A percentile compares a stretch with the other conserved stretches of the same genome.
phyloP scores from a whole-genome alignment of 345 rosid species.

The Gossypium anomalum region DNA sequence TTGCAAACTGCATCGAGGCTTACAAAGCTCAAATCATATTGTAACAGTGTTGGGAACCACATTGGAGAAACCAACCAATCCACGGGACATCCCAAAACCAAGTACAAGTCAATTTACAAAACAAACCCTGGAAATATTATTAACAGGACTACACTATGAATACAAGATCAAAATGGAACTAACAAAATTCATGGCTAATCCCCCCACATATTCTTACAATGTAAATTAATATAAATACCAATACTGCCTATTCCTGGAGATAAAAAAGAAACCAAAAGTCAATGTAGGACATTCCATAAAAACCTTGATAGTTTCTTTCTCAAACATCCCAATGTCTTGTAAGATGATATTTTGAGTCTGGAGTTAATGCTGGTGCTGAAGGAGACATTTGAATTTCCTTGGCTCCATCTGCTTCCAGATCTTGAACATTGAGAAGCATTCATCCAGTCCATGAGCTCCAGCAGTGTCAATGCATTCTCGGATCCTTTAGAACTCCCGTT shows the following conservation, averaged over 20 bases:
- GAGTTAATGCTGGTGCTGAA: neutral
- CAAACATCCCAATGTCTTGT: constrained; percentile 17
- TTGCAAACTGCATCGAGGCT: no score
- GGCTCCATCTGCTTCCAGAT: neutral
- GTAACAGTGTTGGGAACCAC: no score
- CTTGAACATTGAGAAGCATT: constrained; percentile 8
- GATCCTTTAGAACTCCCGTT: constrained; percentile 22
- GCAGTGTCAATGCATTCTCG: constrained; percentile 19
- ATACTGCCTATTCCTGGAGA: neutral
- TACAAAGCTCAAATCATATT: no score
- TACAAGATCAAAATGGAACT: neutral
- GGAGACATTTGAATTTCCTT: neutral
- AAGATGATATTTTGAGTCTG: neutral
- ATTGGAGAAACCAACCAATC: no score
- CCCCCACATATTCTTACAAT: neutral
- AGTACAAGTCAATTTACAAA: neutral
- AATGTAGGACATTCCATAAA: neutral
- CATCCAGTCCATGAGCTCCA: constrained; percentile 14
- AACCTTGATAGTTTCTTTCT: constrained; percentile 18
- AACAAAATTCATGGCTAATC: neutral
- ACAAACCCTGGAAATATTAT: neutral
- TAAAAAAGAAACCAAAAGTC: neutral
- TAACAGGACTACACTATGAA: neutral
- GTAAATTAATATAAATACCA: neutral
- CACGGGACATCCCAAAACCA: no score